phyloP scores from a whole-genome alignment of 2,329 filamentous ascomycete genomes.

The Zasmidium angulare region DNA sequence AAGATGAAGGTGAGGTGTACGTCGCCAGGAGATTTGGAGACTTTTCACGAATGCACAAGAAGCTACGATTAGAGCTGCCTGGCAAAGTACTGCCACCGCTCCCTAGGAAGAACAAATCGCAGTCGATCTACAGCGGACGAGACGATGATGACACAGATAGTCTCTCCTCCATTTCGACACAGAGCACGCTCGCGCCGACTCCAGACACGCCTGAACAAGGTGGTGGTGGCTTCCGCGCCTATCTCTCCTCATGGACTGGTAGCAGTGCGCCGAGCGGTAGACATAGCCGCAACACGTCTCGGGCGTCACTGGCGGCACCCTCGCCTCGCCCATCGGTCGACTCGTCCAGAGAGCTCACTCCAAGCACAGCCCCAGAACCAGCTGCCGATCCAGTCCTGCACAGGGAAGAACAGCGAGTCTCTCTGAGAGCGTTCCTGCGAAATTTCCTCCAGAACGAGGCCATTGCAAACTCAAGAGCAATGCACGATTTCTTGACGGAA shows the following conservation, averaged over 20 bases:
- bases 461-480: conserved; percentile 77
- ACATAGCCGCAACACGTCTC: conserved; percentile 44
- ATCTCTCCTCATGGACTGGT: conserved; percentile 39
- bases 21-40: conserved; percentile 86
- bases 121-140: conserved; percentile 59
- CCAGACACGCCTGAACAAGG: conserved; percentile 17
- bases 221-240: conserved; percentile 44
- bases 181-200: conserved; percentile 48
- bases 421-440: conserved; percentile 84
- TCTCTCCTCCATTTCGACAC: conserved; percentile 75
- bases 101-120: conserved; percentile 87
- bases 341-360: conserved; percentile 14
- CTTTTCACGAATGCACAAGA: conserved; percentile 77
- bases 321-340: conserved; percentile 37
- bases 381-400: conserved; percentile 56
- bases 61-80: conserved; percentile 78
- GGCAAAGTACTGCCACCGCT: conserved; percentile 85
- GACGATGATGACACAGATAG: conserved; percentile 72
- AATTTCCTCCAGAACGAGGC: conserved; percentile 81
- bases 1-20: conserved; percentile 72
- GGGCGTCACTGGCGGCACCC: conserved; percentile 34
- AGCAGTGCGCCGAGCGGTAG: conserved; percentile 30
- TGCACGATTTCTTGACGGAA: conserved; percentile 77
- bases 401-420: conserved; percentile 87
- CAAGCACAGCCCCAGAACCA: conserved; percentile 13